phyloP scores from a whole-genome alignment of 177 flowering plant genomes.

The Vitis hybrid region DNA sequence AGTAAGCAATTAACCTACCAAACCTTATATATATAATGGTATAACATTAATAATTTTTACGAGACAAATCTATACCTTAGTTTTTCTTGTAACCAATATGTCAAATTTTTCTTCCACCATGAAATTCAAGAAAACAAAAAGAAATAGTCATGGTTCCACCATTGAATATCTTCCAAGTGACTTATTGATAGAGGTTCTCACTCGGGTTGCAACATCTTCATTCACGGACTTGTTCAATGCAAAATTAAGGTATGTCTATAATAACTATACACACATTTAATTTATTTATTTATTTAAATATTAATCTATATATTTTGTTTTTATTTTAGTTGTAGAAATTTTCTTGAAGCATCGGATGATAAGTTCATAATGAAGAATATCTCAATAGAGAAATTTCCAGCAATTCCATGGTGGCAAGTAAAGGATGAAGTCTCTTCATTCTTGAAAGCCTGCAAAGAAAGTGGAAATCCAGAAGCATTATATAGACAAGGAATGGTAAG shows the following conservation, averaged over 20 bases:
- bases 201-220: constrained; percentile 5
- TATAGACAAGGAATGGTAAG: constrained; percentile 5
- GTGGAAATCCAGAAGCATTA: constrained; percentile 5
- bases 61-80: too few species aligned
- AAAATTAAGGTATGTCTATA: background rate
- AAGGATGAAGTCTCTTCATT: background rate
- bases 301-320: too few species aligned
- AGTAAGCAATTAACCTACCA: too few species aligned
- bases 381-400: constrained; percentile 1
- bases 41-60: too few species aligned
- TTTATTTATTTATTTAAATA: too few species aligned
- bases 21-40: too few species aligned
- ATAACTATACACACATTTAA: too few species aligned
- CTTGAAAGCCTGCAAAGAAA: background rate
- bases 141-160: too few species aligned
- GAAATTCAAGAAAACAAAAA: too few species aligned
- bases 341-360: background rate
- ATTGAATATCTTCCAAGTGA: background rate
- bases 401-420: background rate
- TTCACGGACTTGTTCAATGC: background rate
- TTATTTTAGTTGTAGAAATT: constrained; percentile 4
- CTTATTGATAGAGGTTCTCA: background rate
- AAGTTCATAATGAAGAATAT: background rate
- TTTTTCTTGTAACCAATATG: too few species aligned
- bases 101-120: too few species aligned